These are phyloP conservation scores for Populus nigra DNA, from an alignment of 345 rosid genomes.

Conservation along the genomic window DNA sequence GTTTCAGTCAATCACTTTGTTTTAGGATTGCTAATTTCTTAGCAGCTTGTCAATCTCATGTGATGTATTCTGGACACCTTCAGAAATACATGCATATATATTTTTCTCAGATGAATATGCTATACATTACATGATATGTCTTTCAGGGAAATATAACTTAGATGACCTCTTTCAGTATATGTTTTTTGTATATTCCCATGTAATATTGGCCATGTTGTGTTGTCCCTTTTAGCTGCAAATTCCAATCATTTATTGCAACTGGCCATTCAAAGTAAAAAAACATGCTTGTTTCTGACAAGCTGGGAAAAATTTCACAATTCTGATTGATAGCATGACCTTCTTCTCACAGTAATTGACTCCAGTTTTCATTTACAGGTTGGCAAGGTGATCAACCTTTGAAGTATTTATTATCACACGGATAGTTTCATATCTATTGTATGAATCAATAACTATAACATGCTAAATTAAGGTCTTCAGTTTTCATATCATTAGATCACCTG, in stretches of 20 bases:
- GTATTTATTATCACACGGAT: background rate
- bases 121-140: background rate
- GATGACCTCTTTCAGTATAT: background rate
- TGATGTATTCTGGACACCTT: background rate
- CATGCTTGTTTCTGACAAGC: background rate
- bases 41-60: background rate
- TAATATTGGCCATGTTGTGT: background rate
- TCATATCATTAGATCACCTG: background rate
- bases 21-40: background rate
- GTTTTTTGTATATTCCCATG: too few relatives aligned
- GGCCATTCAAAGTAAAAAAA: background rate
- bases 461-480: background rate
- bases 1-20: background rate
- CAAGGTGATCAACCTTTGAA: background rate
- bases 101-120: background rate
- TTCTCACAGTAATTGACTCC: background rate
- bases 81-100: background rate
- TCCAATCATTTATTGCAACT: background rate
- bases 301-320: background rate
- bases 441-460: background rate
- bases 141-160: slow-evolving; percentile 9
- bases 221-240: background rate
- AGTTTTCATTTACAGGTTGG: background rate
- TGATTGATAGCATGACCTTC: background rate
- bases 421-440: background rate